Base-by-base conservation (phyloP, 805 yeast species). In the Saccharomycopsis sp. region DNA sequence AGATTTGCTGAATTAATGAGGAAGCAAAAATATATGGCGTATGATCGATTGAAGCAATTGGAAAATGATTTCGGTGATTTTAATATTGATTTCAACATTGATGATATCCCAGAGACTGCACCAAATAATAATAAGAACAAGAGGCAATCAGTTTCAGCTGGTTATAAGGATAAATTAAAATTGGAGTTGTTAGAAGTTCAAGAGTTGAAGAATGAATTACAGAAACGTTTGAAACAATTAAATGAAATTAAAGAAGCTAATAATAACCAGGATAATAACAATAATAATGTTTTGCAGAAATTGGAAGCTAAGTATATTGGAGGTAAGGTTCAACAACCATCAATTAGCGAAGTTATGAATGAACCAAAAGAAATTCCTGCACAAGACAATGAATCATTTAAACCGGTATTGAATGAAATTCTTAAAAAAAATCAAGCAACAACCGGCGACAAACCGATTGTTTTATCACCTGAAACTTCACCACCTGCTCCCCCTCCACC, bases 41-140 rank as follows among this genome's bases (percentile, higher is more conserved):
- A 85, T 69, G 82, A 80, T 46, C 70, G 95, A 53, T 68, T 89
- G 45, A 66, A 74, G 28, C 83, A 81, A 51, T 69, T 89, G 43
- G 93, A 86, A 57, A 65, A 66, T 21, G 72, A 75, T 47, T 81
- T 83, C 55, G 72, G 77, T 47, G 84, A 78, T 53, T 73, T 81
- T 55, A 76, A 81, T 45, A 74, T 79, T 41, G 77, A 75, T 50
- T 77, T 79, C 51, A 55, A 40, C 17, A 41, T 40, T 28, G 47
- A 51, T 7, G 51, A 45, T 5, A 34, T 34, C 43, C 42, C 52
- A 4, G 48, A 56, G 3, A 36, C 49, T 14, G 51, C 50, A n/a
- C 54, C 54, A 5, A 45, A 51, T 16, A 16, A n/a, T 13, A n/a
- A 14, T 14, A 26, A 23, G 27, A 35, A 8, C 14, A 39, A 26